phyloP scores from a whole-genome alignment of 208 protist genomes.

The Eutreptiella sp. region DNA sequence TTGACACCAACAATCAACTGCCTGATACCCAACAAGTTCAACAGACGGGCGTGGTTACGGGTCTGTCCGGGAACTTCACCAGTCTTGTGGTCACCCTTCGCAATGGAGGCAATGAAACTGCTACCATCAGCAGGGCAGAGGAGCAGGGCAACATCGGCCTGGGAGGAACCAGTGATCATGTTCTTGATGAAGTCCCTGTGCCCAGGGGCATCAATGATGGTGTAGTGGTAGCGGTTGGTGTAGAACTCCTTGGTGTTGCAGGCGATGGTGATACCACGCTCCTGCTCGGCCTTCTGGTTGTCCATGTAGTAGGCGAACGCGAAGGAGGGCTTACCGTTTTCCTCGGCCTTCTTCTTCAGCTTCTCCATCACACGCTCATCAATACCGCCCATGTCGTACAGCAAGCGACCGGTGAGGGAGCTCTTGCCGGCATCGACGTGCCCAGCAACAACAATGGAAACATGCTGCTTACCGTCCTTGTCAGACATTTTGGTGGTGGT shows the following conservation, averaged over 20 bases:
- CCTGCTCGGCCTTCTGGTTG: constrained; percentile 92
- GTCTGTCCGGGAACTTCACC: constrained; percentile 98
- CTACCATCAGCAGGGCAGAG: too few relatives aligned
- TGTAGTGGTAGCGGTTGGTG: constrained; percentile 89
- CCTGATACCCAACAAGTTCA: constrained; percentile 94
- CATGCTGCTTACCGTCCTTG: constrained; percentile 52
- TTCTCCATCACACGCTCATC: constrained; percentile 98
- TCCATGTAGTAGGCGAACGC: constrained; percentile 96
- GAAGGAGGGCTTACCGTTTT: constrained; percentile 92
- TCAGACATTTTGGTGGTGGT: too few relatives aligned
- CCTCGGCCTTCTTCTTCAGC: constrained; percentile 92
- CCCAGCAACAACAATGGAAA: constrained; percentile 95
- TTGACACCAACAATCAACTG: constrained; percentile 96
- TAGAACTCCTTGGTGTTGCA: constrained; percentile 91
- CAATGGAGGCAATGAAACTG: constrained; percentile 97
- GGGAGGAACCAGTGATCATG: constrained; percentile 97
- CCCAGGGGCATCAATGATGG: constrained; percentile 97
- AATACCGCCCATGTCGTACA: constrained; percentile 86
- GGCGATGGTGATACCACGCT: constrained; percentile 96
- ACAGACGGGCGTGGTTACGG: constrained; percentile 96
- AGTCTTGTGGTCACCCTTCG: constrained; percentile 97
- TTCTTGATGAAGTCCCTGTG: constrained; percentile 97
- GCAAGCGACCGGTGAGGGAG: constrained; percentile 92
- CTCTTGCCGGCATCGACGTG: constrained; percentile 99
- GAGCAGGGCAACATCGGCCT: constrained; percentile 96